Percentiles rank a stretch among this genome's conserved stretches.
Conservation (phyloP, 2,329 filamentous ascomycete genomes). For the Colletotrichum liaoningense region DNA sequence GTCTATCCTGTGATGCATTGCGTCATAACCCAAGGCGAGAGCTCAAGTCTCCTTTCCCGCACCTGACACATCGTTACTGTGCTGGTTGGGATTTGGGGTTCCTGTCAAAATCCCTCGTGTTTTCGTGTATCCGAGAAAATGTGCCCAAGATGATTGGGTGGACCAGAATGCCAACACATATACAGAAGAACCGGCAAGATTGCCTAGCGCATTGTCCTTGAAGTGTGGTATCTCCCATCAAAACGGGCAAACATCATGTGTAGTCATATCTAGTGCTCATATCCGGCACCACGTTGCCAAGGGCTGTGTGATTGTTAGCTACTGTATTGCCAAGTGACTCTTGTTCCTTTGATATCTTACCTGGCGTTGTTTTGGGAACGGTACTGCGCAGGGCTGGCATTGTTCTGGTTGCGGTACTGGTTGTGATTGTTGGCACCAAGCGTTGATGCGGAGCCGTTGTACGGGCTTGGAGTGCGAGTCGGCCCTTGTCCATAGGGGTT, state of each 20-base stretch:
- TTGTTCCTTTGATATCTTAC: slow-evolving; percentile 42
- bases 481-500: slow-evolving; percentile 39
- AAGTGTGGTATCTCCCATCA: slow-evolving; percentile 13
- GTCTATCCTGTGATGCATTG: slow-evolving; percentile 18
- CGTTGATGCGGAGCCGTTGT: slow-evolving; percentile 44
- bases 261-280: slow-evolving; percentile 47
- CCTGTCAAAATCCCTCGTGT: background rate
- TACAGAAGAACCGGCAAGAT: background rate
- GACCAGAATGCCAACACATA: background rate
- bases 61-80: slow-evolving; percentile 13
- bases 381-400: slow-evolving; percentile 47
- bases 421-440: slow-evolving; percentile 40
- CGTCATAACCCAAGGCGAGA: slow-evolving; percentile 20
- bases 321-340: background rate
- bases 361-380: slow-evolving; percentile 53
- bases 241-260: slow-evolving; percentile 17
- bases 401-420: slow-evolving; percentile 45
- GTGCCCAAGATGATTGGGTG: background rate
- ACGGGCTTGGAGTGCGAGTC: slow-evolving; percentile 50
- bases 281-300: slow-evolving; percentile 59
- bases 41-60: background rate
- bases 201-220: background rate
- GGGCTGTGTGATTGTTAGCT: slow-evolving; percentile 44
- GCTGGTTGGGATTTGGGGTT: background rate
- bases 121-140: background rate